A percentile compares a stretch with the other conserved stretches of the same genome.
phyloP scores from a whole-genome alignment of 2,329 filamentous ascomycete species.

The Parafenestella ontariensis region DNA sequence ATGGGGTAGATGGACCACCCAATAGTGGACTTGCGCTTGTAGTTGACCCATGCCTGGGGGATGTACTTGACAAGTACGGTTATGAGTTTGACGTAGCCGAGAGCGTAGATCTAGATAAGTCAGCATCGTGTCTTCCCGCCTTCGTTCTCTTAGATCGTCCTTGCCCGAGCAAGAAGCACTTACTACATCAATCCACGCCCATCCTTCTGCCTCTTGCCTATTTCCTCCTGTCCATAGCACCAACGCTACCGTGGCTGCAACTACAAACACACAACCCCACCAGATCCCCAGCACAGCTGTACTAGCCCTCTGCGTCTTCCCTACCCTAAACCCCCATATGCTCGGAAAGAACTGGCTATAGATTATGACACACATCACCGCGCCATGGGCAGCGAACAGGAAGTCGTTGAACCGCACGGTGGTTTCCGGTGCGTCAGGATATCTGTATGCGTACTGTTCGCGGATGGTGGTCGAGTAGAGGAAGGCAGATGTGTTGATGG shows the following conservation, averaged over 20 bases:
- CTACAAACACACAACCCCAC: constrained; percentile 69
- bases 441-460: constrained; percentile 80
- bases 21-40: constrained; percentile 79
- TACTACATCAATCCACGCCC: constrained; percentile 72
- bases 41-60: constrained; percentile 75
- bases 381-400: constrained; percentile 82
- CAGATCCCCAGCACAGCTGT: constrained; percentile 72
- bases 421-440: constrained; percentile 75
- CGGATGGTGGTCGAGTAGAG: constrained; percentile 81
- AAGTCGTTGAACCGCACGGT: constrained; percentile 92
- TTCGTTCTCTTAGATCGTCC: neutral
- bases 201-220: constrained; percentile 57
- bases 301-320: constrained; percentile 61
- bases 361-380: constrained; percentile 74
- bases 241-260: constrained; percentile 56
- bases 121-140: neutral
- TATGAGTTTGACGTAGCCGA: constrained; percentile 88
- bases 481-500: constrained; percentile 75
- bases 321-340: constrained; percentile 78
- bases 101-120: constrained; percentile 61
- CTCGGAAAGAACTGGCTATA: constrained; percentile 76
- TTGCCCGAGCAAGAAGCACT: constrained; percentile 22
- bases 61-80: constrained; percentile 93
- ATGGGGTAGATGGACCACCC: constrained; percentile 91
- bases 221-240: constrained; percentile 53